Percentiles rank a stretch among this genome's conserved stretches.
phyloP scores from a whole-genome alignment of 768 basidiomycete genomes.

The Rhodotorula paludigena region DNA sequence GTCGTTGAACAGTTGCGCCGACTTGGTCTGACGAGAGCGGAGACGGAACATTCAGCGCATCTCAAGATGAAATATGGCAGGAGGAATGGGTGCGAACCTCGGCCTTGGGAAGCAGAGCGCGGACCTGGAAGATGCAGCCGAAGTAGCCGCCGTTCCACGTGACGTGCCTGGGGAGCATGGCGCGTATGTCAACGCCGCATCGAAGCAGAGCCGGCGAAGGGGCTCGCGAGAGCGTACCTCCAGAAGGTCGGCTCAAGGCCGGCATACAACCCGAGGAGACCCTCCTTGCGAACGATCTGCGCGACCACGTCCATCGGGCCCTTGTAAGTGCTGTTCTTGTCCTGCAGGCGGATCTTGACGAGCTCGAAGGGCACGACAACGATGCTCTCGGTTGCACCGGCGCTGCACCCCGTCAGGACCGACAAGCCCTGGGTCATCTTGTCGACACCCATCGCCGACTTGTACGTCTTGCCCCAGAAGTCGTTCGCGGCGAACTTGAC shows the following conservation, averaged over 20 bases:
- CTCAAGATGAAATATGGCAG: too few species aligned
- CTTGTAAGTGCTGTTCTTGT: slow-evolving; percentile 80
- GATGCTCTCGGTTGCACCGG: slow-evolving; percentile 85
- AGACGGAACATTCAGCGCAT: background rate
- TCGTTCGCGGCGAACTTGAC: slow-evolving; percentile 74
- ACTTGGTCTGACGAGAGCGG: slow-evolving; percentile 55
- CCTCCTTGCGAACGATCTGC: slow-evolving; percentile 69
- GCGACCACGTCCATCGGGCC: slow-evolving; percentile 89
- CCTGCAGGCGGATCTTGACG: slow-evolving; percentile 68
- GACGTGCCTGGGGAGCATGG: slow-evolving; percentile 55
- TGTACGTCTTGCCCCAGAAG: slow-evolving; percentile 85
- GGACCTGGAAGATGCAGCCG: slow-evolving; percentile 75
- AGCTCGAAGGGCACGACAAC: slow-evolving; percentile 84
- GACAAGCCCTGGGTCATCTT: slow-evolving; percentile 89
- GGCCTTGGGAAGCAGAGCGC: slow-evolving; percentile 71
- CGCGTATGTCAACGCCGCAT: background rate
- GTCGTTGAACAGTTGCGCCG: slow-evolving; percentile 70
- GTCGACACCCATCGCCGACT: slow-evolving; percentile 59
- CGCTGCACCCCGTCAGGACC: slow-evolving; percentile 81
- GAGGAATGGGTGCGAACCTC: slow-evolving; percentile 56
- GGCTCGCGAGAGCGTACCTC: slow-evolving; percentile 58
- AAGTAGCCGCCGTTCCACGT: slow-evolving; percentile 80
- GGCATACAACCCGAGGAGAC: slow-evolving; percentile 76
- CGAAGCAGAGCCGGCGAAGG: background rate
- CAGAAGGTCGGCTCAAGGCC: slow-evolving; percentile 98